Conservation (phyloP, 257 asterid genomes). For the Petunia axillaris region DNA sequence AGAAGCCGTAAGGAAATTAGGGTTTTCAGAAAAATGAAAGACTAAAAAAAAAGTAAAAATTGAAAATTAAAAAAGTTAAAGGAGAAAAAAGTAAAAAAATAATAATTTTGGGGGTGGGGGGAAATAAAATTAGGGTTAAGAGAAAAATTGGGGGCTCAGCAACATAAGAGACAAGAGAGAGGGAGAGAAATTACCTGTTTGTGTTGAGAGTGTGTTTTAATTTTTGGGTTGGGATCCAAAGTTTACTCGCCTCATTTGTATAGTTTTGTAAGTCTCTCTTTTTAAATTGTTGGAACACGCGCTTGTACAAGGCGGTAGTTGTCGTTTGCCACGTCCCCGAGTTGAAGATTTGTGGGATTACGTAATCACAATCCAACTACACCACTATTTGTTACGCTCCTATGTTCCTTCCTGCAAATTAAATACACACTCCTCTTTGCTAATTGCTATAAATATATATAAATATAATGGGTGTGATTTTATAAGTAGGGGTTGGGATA, state of each 20-base stretch:
- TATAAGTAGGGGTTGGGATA: no score
- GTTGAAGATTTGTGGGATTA: not conserved
- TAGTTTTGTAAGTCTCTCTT: constrained; percentile 38
- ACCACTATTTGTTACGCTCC: no score
- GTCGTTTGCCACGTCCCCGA: not conserved
- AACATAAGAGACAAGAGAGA: constrained; percentile 26
- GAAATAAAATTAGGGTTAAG: constrained; percentile 17
- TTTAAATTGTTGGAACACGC: constrained; percentile 28
- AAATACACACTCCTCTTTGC: no score
- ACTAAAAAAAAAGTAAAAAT: not conserved
- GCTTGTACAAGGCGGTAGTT: not conserved
- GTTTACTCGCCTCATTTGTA: constrained; percentile 36
- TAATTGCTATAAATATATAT: no score
- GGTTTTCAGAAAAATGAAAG: constrained; percentile 37
- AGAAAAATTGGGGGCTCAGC: constrained; percentile 18
- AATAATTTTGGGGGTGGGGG: not conserved
- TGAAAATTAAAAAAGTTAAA: not conserved
- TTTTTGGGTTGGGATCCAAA: constrained; percentile 47
- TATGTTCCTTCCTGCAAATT: no score
- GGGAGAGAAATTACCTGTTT: constrained; percentile 27
- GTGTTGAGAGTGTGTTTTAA: constrained; percentile 16
- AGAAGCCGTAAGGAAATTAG: constrained; percentile 36
- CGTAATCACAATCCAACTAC: no score
- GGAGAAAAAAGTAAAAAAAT: not conserved
- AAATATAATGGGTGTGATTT: no score